Conservation (phyloP, 139 green algal species). For the Micractinium conductrix region DNA sequence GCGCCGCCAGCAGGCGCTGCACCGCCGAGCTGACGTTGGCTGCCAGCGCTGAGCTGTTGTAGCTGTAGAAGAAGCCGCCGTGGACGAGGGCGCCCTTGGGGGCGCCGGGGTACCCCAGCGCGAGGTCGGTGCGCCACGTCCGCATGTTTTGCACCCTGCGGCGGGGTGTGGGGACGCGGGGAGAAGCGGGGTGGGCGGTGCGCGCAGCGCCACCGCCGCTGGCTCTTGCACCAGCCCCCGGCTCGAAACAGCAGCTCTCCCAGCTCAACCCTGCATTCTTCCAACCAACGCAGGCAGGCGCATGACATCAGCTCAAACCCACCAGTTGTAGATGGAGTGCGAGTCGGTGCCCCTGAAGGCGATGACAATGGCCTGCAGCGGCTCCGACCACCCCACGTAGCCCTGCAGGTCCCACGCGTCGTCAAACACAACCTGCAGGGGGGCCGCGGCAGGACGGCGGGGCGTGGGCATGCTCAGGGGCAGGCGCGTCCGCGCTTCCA, state of each 20-base stretch:
- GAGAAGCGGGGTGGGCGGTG: not conserved
- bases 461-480: too few relatives aligned
- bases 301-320: not conserved
- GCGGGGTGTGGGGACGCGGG: not conserved
- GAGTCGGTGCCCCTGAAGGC: slow-evolving; percentile 81
- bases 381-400: slow-evolving; percentile 70
- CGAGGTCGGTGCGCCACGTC: slow-evolving; percentile 66
- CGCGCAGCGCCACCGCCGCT: too few relatives aligned
- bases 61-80: slow-evolving; percentile 61
- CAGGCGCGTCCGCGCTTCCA: too few relatives aligned
- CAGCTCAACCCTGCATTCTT: not conserved
- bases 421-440: slow-evolving; percentile 66
- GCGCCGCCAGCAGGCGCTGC: not conserved
- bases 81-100: slow-evolving; percentile 54
- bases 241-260: not conserved
- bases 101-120: slow-evolving; percentile 49
- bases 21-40: slow-evolving; percentile 53
- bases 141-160: slow-evolving; percentile 82
- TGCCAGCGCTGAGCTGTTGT: slow-evolving; percentile 53
- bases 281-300: too few relatives aligned
- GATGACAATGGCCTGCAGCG: slow-evolving; percentile 67
- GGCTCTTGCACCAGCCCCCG: too few relatives aligned
- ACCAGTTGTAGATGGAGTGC: slow-evolving; percentile 64
- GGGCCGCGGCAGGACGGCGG: not conserved
- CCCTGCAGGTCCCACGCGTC: slow-evolving; percentile 73